Base-by-base conservation (phyloP, 768 basidiomycete genomes). In the Tylopilus cervinicoccineus region DNA sequence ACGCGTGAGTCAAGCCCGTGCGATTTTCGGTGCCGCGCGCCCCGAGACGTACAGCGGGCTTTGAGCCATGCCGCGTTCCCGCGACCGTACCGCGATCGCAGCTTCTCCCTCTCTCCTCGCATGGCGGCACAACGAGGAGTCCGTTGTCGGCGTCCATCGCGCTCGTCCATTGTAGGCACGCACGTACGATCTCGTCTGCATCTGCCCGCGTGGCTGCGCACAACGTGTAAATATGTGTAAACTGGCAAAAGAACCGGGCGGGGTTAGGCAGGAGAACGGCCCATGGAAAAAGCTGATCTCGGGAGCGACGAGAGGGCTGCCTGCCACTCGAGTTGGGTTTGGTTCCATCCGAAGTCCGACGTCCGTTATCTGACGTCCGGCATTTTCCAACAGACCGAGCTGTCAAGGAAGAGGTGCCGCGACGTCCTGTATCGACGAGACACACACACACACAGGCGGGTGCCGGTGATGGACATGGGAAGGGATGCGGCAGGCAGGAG, bases 71-170 rank as follows among this genome's bases (percentile, higher is more conserved):
- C 40, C 47, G 38, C 29, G 56, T 62, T 62, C 59, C 56, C 41
- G 61, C 61, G 62, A 61, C 56, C 40, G 47, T 32, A 55, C 48
- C 61, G 61, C 61, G 61, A 63, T 63, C 56, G 45, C 50, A 53
- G 22, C 31, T 50, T 43, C 39, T 20, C 20, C 34, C 34, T 11
- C 10, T 36, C 12, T 28, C 4, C 48, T 50, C 53, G 48, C 53
- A 50, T 37, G 41, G 48, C 48, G 54, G 51, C 33, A 42, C 52
- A 27, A 26, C 27, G 54, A 51, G 47, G 54, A 51, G 47, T 45
- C 58, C 48, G 44, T 51, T 52, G 34, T 43, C 28, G 32, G 24
- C 32, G 47, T 31, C 22, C 45, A 33, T 54, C 54, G 54, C 42
- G 37, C 26, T 29, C 19, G 36, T 28, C n/a, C 31, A 37, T 34